Conservation (phyloP, 176 grass and related monocot species). For the Typha latifolia region DNA sequence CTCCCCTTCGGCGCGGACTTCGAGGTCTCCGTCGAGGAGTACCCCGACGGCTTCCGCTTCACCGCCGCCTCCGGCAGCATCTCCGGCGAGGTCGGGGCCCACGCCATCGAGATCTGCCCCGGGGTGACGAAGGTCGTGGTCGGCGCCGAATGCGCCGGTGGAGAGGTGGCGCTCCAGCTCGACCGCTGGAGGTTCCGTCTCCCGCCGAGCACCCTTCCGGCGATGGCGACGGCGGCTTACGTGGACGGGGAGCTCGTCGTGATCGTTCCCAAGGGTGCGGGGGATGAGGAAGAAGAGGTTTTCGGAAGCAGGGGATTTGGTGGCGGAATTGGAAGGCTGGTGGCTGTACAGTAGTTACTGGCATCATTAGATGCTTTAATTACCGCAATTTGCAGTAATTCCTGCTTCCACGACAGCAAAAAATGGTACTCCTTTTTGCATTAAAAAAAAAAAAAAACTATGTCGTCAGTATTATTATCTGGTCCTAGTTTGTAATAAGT, state of each 20-base stretch:
- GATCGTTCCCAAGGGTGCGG: slow-evolving; percentile 47
- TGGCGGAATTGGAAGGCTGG: too few relatives aligned
- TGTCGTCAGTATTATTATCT: too few relatives aligned
- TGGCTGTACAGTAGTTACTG: too few relatives aligned
- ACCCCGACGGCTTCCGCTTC: slow-evolving; percentile 52
- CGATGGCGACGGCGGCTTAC: slow-evolving; percentile 39
- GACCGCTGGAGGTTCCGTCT: slow-evolving; percentile 66
- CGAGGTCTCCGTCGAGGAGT: slow-evolving; percentile 47
- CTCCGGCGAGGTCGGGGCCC: slow-evolving; percentile 25
- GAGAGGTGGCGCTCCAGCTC: slow-evolving; percentile 39
- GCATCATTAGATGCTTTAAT: too few relatives aligned
- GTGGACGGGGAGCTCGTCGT: slow-evolving; percentile 51
- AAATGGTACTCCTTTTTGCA: too few relatives aligned
- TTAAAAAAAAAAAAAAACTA: too few relatives aligned
- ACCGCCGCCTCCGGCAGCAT: slow-evolving; percentile 8
- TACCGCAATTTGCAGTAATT: too few relatives aligned
- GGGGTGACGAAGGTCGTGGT: slow-evolving; percentile 66
- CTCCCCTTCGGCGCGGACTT: slow-evolving; percentile 65
- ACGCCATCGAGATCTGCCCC: slow-evolving; percentile 47
- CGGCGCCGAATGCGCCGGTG: slow-evolving; percentile 7
- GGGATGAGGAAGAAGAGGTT: not conserved
- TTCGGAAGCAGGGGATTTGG: too few relatives aligned
- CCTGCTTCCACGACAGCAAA: too few relatives aligned
- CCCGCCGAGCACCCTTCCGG: slow-evolving; percentile 40
- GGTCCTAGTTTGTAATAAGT: too few relatives aligned